phyloP scores from a whole-genome alignment of 2,329 filamentous ascomycete genomes.

The Phialophora chinensis region DNA sequence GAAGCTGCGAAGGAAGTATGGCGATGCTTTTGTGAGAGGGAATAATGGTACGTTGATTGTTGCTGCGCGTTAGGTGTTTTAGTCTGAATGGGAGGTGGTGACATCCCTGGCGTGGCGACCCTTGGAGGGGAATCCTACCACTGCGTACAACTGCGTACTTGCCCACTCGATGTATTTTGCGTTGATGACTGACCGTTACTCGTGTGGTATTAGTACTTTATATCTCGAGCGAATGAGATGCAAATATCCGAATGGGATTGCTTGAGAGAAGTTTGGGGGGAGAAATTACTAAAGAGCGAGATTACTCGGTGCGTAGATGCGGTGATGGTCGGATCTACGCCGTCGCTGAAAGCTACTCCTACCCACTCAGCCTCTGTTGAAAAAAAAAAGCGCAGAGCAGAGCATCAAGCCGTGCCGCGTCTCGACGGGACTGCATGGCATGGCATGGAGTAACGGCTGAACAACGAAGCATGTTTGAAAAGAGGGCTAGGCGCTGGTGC shows the following conservation, averaged over 20 bases:
- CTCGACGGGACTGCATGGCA: not conserved
- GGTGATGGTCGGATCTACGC: not conserved
- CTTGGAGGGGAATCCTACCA: too few species aligned
- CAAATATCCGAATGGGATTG: too few species aligned
- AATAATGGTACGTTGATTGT: constrained; percentile 74
- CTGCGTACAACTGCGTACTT: not conserved
- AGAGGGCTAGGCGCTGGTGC: not conserved
- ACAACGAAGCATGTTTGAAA: not conserved
- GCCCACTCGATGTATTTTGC: not conserved
- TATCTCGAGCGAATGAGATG: constrained; percentile 36
- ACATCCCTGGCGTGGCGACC: not conserved
- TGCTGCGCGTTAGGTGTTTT: not conserved
- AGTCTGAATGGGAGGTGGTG: not conserved
- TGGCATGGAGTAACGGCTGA: not conserved
- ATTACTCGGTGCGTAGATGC: not conserved
- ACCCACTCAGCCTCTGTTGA: not conserved
- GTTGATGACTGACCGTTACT: constrained; percentile 3
- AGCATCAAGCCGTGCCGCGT: not conserved
- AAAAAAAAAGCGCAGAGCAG: not conserved
- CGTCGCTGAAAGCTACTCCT: not conserved
- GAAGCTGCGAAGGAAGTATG: constrained; percentile 79
- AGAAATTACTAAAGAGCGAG: not conserved
- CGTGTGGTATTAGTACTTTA: constrained; percentile 33
- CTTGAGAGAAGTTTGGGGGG: not conserved
- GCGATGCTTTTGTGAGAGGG: constrained; percentile 92